phyloP scores from a whole-genome alignment of 306 rosid genomes.

The Trifolium subterraneum region DNA sequence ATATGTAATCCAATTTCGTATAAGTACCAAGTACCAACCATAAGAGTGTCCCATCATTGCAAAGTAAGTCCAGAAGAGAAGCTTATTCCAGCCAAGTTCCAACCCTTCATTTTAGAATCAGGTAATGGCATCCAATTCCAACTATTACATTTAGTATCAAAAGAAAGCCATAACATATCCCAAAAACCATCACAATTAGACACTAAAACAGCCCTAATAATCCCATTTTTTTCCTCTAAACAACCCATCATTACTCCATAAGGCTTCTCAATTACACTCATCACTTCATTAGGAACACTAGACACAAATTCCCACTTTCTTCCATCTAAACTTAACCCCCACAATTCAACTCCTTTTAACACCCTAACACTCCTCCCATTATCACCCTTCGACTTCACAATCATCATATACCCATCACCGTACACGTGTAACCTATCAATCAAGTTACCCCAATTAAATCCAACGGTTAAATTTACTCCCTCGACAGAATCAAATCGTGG shows the following conservation, averaged over 20 bases:
- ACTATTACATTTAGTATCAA: constrained; percentile 32
- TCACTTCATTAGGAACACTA: constrained; percentile 34
- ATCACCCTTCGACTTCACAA: constrained; percentile 51
- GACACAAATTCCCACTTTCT: constrained; percentile 55
- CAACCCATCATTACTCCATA: constrained; percentile 74
- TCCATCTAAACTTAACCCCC: constrained; percentile 54
- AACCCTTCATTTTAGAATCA: constrained; percentile 67
- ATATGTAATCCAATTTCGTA: too few relatives aligned
- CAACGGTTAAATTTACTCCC: constrained; percentile 32
- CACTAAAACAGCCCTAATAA: constrained; percentile 52
- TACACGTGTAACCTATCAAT: constrained; percentile 63
- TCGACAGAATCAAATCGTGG: constrained; percentile 43
- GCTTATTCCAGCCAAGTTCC: constrained; percentile 69
- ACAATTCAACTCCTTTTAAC: constrained; percentile 56
- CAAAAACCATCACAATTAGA: constrained; percentile 63
- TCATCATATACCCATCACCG: constrained; percentile 75
- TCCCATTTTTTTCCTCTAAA: constrained; percentile 58
- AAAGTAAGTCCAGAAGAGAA: constrained; percentile 63
- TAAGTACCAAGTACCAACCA: too few relatives aligned
- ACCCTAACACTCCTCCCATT: constrained; percentile 34
- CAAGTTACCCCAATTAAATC: constrained; percentile 58
- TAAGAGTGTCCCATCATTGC: constrained; percentile 25
- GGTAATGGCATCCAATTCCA: constrained; percentile 64
- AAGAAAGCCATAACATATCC: constrained; percentile 61
- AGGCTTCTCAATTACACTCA: constrained; percentile 51